Evolutionary conservation across 1,284 basidiomycete species (phyloP).

Genomic region (Marasmius oreades): DNA sequence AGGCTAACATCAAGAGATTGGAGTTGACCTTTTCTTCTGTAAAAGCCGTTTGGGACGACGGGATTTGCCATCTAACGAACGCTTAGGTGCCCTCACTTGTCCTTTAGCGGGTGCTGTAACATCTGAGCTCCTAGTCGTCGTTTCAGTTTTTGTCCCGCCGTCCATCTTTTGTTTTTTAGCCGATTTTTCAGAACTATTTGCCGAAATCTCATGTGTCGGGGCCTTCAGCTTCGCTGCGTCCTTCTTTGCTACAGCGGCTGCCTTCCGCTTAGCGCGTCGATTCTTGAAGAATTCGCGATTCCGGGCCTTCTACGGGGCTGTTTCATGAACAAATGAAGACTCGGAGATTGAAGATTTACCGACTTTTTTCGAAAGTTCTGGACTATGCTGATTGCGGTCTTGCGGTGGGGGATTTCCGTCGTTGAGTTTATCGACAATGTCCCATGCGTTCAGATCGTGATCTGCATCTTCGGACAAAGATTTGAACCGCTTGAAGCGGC

Average conservation of each 20-base stretch:
- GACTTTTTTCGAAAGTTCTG: neutral
- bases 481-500: conserved; percentile 52
- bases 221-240: too few relatives aligned
- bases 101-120: too few relatives aligned
- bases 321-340: neutral
- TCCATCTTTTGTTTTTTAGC: too few relatives aligned
- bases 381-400: neutral
- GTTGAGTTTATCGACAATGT: conserved; percentile 32
- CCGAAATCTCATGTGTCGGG: too few relatives aligned
- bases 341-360: neutral
- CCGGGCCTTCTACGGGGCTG: conserved; percentile 15
- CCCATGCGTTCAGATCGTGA: conserved; percentile 43
- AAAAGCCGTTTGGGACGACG: too few relatives aligned
- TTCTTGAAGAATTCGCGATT: neutral
- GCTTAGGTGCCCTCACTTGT: too few relatives aligned
- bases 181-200: too few relatives aligned
- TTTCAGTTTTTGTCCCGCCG: too few relatives aligned
- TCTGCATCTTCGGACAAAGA: conserved; percentile 34
- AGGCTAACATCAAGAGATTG: too few relatives aligned
- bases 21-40: neutral
- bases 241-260: too few relatives aligned
- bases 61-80: too few relatives aligned
- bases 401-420: neutral
- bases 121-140: too few relatives aligned
- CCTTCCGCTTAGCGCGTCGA: neutral